Base-by-base conservation (phyloP, 2,329 filamentous ascomycete species). In the Aspergillus brasiliensis region DNA sequence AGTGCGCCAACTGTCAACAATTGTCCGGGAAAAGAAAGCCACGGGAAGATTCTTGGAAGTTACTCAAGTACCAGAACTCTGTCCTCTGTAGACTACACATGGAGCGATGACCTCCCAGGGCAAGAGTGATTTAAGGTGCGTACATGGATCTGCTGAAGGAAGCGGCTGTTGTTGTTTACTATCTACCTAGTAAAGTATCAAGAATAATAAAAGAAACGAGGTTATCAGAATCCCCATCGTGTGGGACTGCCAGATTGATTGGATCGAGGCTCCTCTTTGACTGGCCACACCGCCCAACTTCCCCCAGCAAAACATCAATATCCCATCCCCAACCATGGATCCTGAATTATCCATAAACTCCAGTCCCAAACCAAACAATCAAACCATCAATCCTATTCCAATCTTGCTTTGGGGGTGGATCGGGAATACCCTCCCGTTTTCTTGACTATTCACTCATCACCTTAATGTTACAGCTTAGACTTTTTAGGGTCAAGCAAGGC, bases 1-100 rank as follows among this genome's bases (percentile, higher is more conserved):
- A 34, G 11, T 34, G 47, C 37, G 59, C 46, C 55, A 52, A 51
- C 53, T 51, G 53, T 57, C 57, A 62, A 59, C 60, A 60, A 44
- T 55, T 28, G 19, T 47, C 54, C 31, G 44, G 51, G 10, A 57
- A 57, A 54, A 48, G 31, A 37, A 49, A 40, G 15, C 53, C 37
- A 47, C 52, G 8, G 38, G 17, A 15, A 59, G 34, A 59, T n/a
- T 56, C 31, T 13, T 34, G 31, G 31, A 34, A 34, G 31, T 34
- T 13, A 34, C 31, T 15, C 31, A 34, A 13, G 5, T 34, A 2
- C 1, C n/a, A n/a, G n/a, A n/a, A n/a, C n/a, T n/a, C n/a, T n/a
- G n/a, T n/a, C n/a, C n/a, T n/a, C n/a, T n/a, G n/a, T n/a, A n/a
- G n/a, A n/a, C n/a, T n/a, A n/a, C n/a, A n/a, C n/a, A n/a, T 31